Evolutionary conservation across 768 basidiomycete species (phyloP).

Genomic region (Amylocystis lapponica): DNA sequence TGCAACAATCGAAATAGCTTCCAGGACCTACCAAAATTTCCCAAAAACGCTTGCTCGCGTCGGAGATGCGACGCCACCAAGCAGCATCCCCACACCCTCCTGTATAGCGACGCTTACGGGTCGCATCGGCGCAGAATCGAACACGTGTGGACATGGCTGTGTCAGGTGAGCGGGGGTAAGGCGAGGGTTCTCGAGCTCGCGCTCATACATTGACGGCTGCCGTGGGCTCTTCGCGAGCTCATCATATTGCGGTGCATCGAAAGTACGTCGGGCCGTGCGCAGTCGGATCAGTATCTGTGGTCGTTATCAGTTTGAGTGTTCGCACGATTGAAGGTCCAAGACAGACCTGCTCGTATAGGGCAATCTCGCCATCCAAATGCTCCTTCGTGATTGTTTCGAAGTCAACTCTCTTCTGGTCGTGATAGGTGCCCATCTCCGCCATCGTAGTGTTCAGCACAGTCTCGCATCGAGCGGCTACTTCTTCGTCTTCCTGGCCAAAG

Average conservation of each 20-base stretch:
- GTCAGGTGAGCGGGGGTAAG: slow-evolving; percentile 43
- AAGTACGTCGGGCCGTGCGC: slow-evolving; percentile 46
- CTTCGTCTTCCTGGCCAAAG: slow-evolving; percentile 48
- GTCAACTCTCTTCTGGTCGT: slow-evolving; percentile 68
- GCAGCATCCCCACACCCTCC: slow-evolving; percentile 61
- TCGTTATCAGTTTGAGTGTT: neutral
- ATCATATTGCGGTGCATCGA: slow-evolving; percentile 44
- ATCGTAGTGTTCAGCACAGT: slow-evolving; percentile 85
- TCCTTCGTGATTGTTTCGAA: slow-evolving; percentile 53
- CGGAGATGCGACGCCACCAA: slow-evolving; percentile 33
- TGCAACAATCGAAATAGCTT: too few species aligned
- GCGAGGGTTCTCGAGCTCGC: slow-evolving; percentile 55
- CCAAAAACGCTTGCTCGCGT: slow-evolving; percentile 53
- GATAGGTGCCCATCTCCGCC: slow-evolving; percentile 83
- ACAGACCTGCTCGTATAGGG: slow-evolving; percentile 62
- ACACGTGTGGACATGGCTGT: slow-evolving; percentile 77
- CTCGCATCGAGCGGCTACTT: slow-evolving; percentile 71
- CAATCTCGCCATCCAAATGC: slow-evolving; percentile 76
- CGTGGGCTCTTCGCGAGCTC: slow-evolving; percentile 46
- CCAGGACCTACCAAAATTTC: slow-evolving; percentile 48
- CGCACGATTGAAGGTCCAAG: neutral
- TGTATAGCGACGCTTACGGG: slow-evolving; percentile 73
- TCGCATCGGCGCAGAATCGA: slow-evolving; percentile 68
- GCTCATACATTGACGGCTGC: slow-evolving; percentile 70
- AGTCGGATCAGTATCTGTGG: slow-evolving; percentile 54